Conservation (phyloP, 768 basidiomycete species). For the Hypsizygus marmoreus region DNA sequence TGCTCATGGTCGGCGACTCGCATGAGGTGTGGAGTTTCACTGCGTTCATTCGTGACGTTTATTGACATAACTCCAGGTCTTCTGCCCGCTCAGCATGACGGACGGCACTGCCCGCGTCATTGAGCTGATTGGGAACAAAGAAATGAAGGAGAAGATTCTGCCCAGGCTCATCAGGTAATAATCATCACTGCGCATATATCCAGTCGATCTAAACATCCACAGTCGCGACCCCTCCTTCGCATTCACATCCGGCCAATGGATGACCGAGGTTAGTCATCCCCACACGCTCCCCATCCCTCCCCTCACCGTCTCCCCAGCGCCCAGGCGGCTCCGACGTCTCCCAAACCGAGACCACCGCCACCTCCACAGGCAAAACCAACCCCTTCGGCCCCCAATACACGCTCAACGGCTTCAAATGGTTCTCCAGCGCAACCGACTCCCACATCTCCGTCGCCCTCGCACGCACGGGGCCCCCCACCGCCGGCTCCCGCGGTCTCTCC, state of each 20-base stretch:
- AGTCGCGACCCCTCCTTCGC: constrained; percentile 65
- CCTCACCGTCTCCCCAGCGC: constrained; percentile 45
- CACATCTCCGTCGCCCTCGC: constrained; percentile 73
- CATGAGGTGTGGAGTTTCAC: constrained; percentile 48
- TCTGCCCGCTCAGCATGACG: constrained; percentile 80
- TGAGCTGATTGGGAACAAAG: constrained; percentile 61
- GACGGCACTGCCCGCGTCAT: constrained; percentile 77
- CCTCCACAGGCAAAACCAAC: constrained; percentile 32
- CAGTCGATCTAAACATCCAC: neutral
- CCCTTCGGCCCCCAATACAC: constrained; percentile 53
- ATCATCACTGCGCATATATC: neutral
- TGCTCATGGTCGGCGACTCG: constrained; percentile 63
- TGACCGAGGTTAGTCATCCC: constrained; percentile 62
- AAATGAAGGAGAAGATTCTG: constrained; percentile 59
- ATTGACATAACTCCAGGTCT: constrained; percentile 39
- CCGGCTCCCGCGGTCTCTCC: constrained; percentile 68
- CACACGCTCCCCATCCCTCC: constrained; percentile 33
- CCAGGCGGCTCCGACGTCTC: constrained; percentile 79
- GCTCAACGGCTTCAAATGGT: constrained; percentile 80
- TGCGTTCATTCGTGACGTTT: neutral
- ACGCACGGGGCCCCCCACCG: constrained; percentile 57
- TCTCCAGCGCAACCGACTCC: constrained; percentile 81
- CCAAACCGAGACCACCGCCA: constrained; percentile 67
- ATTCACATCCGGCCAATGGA: constrained; percentile 82
- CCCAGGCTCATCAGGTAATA: constrained; percentile 62